Percentiles rank a stretch among this genome's conserved stretches.
Conservation (phyloP, 495 filamentous ascomycete genomes). For the Immersiella caudata region DNA sequence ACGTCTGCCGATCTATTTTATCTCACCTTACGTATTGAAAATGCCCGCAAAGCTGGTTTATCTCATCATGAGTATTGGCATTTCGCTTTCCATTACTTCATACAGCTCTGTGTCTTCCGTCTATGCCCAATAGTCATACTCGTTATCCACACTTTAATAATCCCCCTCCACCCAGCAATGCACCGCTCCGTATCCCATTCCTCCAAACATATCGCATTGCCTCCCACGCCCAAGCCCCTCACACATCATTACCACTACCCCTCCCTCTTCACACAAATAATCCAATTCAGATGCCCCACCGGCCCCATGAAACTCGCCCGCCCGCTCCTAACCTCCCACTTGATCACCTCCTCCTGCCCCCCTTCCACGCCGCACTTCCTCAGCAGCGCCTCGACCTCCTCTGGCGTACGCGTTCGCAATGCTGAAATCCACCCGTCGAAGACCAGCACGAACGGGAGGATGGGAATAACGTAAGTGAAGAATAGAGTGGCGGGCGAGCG, state of each 20-base stretch:
- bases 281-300: conserved; percentile 53
- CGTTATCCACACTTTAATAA: too few relatives aligned
- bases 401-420: conserved; percentile 64
- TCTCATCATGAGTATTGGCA: background rate
- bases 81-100: background rate
- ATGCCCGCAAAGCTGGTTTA: too few relatives aligned
- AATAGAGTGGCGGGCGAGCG: conserved; percentile 59
- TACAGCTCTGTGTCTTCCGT: background rate
- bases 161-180: too few relatives aligned
- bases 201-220: too few relatives aligned
- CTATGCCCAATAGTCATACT: too few relatives aligned
- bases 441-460: conserved; percentile 64
- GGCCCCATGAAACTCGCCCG: conserved; percentile 52
- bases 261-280: conserved; percentile 48
- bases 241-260: too few relatives aligned
- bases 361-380: conserved; percentile 50
- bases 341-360: conserved; percentile 36
- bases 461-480: conserved; percentile 65
- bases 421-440: conserved; percentile 70
- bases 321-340: conserved; percentile 61
- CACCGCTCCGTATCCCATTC: too few relatives aligned
- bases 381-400: conserved; percentile 63
- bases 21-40: too few relatives aligned
- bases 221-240: too few relatives aligned
- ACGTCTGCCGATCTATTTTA: too few relatives aligned